phyloP scores from a whole-genome alignment of 1,139 yeast species.

The Pichia inconspicua region DNA sequence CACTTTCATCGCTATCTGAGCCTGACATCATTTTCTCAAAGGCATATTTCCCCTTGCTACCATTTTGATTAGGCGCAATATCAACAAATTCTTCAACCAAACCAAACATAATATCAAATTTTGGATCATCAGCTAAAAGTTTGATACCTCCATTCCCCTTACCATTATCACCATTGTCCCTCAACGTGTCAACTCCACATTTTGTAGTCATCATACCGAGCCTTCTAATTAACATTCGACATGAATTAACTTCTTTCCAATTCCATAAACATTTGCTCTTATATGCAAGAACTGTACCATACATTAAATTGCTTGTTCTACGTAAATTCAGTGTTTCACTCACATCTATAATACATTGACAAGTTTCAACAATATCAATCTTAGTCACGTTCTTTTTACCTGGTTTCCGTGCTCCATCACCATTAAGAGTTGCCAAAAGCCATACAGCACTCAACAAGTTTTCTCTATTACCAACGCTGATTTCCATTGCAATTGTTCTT shows the following conservation, averaged over 20 bases:
- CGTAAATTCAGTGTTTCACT: constrained; percentile 33
- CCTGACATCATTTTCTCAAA: neutral
- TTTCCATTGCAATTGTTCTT: neutral
- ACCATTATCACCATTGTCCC: neutral
- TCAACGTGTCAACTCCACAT: neutral
- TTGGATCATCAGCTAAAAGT: constrained; percentile 32
- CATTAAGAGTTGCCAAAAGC: constrained; percentile 10
- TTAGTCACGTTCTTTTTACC: constrained; percentile 32
- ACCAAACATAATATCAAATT: constrained; percentile 30
- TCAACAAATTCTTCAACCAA: constrained; percentile 18
- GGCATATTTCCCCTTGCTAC: neutral
- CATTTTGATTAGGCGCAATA: neutral
- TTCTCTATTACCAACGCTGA: neutral
- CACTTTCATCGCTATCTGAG: constrained; percentile 12
- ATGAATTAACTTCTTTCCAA: constrained; percentile 12
- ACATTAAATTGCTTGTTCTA: constrained; percentile 42
- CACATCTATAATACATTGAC: constrained; percentile 31
- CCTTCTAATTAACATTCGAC: constrained; percentile 10
- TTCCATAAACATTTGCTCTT: constrained; percentile 20
- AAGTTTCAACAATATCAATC: constrained; percentile 42
- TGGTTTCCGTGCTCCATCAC: neutral
- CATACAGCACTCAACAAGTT: constrained; percentile 5
- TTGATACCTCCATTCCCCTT: neutral
- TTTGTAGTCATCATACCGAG: neutral
- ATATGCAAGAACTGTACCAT: constrained; percentile 51